Evolutionary conservation across 2,329 filamentous ascomycete species (phyloP), one percentile per base, ranked within the genome.

Genomic region (Niveomyces coronatus): DNA sequence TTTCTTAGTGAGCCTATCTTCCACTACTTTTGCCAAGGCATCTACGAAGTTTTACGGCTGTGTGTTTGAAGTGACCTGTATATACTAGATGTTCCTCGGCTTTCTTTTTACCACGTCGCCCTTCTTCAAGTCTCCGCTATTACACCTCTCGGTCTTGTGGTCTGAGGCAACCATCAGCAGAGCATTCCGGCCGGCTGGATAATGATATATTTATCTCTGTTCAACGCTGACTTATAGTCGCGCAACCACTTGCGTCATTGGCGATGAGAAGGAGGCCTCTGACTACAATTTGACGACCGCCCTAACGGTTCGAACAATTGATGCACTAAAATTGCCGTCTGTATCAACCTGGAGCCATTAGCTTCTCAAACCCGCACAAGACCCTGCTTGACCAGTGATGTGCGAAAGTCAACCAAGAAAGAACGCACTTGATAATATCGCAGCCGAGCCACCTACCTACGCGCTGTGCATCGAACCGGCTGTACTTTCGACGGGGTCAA

Each of bases 271-370:
- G 40, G 44, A 45, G 13, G 20, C 29, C 2, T 17, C 44, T 2
- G 27, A 31, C 30, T 50, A 52, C 8, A 50, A 9, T 60, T 61
- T 42, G n/a, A 48, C 9, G 55, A 60, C 29, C 61, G 56, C 40
- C 60, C 59, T 44, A 47, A 43, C 16, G 53, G 53, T 13, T 46
- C 44, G 19, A 54, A 62, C 36, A 43, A 47, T 13, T 54, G 58
- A 19, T 52, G 60, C 26, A 63, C 60, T 5, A 58, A 61, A 46
- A 60, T 62, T 23, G 53, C 56, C 26, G 53, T 57, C 50, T 68
- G 71, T 61, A 63, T 65, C 14, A 73, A 67, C 64, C 63, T 67
- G 0, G n/a, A 70, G 70, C 11, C 70, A 74, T 45, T 71, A 70
- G 41, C 53, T 71, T 3, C 65, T 66, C 40, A n/a, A n/a, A n/a